These are phyloP conservation scores for Boletellus ananas DNA, from an alignment of 768 basidiomycete species.

Conservation along the genomic window DNA sequence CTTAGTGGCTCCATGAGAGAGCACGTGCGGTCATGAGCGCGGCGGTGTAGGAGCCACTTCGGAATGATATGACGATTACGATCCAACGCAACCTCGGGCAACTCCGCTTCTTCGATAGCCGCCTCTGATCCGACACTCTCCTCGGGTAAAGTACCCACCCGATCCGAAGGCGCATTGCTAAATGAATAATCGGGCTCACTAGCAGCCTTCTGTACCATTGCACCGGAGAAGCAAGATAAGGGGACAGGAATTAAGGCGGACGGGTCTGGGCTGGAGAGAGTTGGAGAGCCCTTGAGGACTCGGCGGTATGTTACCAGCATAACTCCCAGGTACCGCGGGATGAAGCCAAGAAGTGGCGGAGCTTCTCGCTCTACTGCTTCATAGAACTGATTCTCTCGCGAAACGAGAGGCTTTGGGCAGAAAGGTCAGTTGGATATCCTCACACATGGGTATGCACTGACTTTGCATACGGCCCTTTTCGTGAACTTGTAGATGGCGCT, in stretches of 20 bases:
- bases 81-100: slow-evolving; percentile 92
- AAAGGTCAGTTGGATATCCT: slow-evolving; percentile 11
- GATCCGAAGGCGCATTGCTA: not conserved
- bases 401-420: slow-evolving; percentile 77
- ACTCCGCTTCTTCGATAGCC: slow-evolving; percentile 63
- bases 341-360: slow-evolving; percentile 87
- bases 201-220: slow-evolving; percentile 26
- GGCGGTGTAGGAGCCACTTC: slow-evolving; percentile 73
- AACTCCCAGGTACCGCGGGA: slow-evolving; percentile 97
- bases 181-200: slow-evolving; percentile 22
- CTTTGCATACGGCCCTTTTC: slow-evolving; percentile 97
- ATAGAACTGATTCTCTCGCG: slow-evolving; percentile 96
- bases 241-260: slow-evolving; percentile 14
- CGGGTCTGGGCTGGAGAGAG: slow-evolving; percentile 19
- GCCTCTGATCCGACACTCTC: slow-evolving; percentile 42
- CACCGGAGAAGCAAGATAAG: slow-evolving; percentile 22
- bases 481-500: slow-evolving; percentile 98
- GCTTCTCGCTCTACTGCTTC: slow-evolving; percentile 94
- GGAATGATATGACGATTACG: slow-evolving; percentile 96
- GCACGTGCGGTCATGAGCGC: slow-evolving; percentile 46
- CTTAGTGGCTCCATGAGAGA: slow-evolving; percentile 38
- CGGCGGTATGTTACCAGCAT: slow-evolving; percentile 97
- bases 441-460: slow-evolving; percentile 35
- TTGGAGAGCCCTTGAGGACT: slow-evolving; percentile 46
- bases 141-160: slow-evolving; percentile 15